Evolutionary conservation across 148 eudicot genomes (phyloP), one percentile per base, ranked within the genome.

Genomic region (Polygonum aviculare): DNA sequence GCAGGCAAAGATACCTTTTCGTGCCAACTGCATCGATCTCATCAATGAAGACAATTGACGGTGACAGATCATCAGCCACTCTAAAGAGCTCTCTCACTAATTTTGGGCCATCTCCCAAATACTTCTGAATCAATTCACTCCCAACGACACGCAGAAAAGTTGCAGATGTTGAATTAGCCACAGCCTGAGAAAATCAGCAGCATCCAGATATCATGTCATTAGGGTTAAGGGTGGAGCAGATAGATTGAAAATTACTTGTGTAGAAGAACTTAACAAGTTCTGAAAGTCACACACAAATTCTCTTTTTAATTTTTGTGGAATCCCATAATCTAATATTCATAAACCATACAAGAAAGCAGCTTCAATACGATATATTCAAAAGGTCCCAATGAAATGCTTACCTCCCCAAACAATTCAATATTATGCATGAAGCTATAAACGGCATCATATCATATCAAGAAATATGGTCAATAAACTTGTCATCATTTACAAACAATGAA

Each of bases 121-220:
- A 83, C 40, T 78, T 83, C 51, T 82, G 84, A 50, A 84, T 80
- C 78, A 84, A 76, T 55, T 84, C 84, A 77, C 82, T 81, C 31
- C 87, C 87, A 75, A 81, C 82, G 49, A 84, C 84, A 33, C 87
- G 84, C 41, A 84, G 76, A 76, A 84, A 84, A 15, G 84, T 80
- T 38, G 84, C 87, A 12, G 82, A 69, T 7, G 87, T 84, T 77
- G 80, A 80, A 69, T 84, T 84, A 51, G 87, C 84, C 72, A 84
- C 84, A 62, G 84, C 86, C 84, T 81, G 45, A 33, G 77, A 48
- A 12, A 33, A 54, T 54, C n/a, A 67, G 15, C 22, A 67, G 19
- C 71, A 65, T 65, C 16, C 18, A 14, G 5, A 65, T 21, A 60
- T 26, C 38, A 31, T 31, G 69, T 16, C 33, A 62, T 62, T 62